These are phyloP conservation scores for Chloranthus sessilifolius DNA, from an alignment of 164 flowering plant species.

Conservation along the genomic window DNA sequence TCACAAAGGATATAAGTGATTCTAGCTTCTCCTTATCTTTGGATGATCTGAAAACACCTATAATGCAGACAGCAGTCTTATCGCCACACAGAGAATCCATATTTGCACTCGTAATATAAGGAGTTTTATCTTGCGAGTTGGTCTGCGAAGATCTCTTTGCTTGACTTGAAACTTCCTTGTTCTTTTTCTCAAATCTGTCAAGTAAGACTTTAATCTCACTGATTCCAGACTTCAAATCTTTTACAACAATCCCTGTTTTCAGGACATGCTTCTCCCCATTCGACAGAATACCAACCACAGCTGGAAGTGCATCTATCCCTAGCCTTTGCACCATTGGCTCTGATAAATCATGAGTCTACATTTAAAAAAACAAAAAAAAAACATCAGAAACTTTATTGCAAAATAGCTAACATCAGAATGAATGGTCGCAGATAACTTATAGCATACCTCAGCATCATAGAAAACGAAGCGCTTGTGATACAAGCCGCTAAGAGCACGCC, in stretches of 20 bases:
- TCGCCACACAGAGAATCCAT: constrained; percentile 61
- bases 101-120: constrained; percentile 50
- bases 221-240: constrained; percentile 71
- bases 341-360: constrained; percentile 63
- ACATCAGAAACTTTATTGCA: neutral
- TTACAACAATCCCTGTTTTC: constrained; percentile 68
- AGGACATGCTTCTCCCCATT: constrained; percentile 73
- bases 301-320: constrained; percentile 77
- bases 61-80: constrained; percentile 64
- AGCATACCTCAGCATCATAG: constrained; percentile 67
- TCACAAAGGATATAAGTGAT: constrained; percentile 49
- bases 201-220: constrained; percentile 53
- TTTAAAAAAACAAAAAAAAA: neutral
- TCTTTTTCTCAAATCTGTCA: constrained; percentile 64
- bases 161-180: constrained; percentile 41
- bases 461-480: constrained; percentile 56
- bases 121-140: constrained; percentile 38
- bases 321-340: constrained; percentile 49
- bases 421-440: too few relatives aligned
- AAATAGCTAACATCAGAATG: too few relatives aligned
- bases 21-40: constrained; percentile 59
- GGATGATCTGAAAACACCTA: constrained; percentile 77
- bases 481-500: constrained; percentile 91
- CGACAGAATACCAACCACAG: constrained; percentile 80
- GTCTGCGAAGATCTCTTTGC: constrained; percentile 25